These are phyloP conservation scores for Hanseniaspora pseudoguilliermondii DNA, from an alignment of 805 yeast genomes.

Conservation along the genomic window DNA sequence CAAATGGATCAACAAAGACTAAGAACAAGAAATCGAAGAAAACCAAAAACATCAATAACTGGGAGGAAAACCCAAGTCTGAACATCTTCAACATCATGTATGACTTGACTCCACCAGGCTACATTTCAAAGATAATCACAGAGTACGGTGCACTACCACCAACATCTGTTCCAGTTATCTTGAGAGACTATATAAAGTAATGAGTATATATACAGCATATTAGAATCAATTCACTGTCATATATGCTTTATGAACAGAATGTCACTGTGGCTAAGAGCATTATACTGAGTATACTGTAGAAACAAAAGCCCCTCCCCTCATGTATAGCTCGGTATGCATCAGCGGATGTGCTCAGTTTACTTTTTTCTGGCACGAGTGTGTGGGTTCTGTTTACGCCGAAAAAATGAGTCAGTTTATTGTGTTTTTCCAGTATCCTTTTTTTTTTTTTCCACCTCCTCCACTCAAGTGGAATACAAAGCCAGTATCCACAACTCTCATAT, in stretches of 20 bases:
- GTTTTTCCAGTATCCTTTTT: too few relatives aligned
- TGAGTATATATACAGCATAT: too few relatives aligned
- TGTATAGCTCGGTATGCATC: not conserved
- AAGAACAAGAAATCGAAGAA: conserved; percentile 24
- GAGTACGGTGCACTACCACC: conserved; percentile 96
- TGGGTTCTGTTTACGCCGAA: not conserved
- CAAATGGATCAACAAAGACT: conserved; percentile 16
- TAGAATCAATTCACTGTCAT: not conserved
- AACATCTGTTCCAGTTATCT: conserved; percentile 92
- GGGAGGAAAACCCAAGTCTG: conserved; percentile 51
- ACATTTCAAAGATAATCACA: conserved; percentile 86
- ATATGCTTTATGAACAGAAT: not conserved
- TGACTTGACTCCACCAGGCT: conserved; percentile 88
- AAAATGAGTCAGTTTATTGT: not conserved
- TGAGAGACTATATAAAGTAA: conserved; percentile 66
- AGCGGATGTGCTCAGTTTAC: too few relatives aligned
- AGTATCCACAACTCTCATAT: too few relatives aligned
- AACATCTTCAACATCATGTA: conserved; percentile 76
- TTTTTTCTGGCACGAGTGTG: too few relatives aligned
- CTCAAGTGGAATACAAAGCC: too few relatives aligned
- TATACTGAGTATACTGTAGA: too few relatives aligned
- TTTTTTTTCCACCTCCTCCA: too few relatives aligned
- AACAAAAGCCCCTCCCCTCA: too few relatives aligned
- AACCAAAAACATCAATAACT: conserved; percentile 40
- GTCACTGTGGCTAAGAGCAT: not conserved